Conservation (phyloP, 768 basidiomycete species). For the Ephemerocybe angulata region DNA sequence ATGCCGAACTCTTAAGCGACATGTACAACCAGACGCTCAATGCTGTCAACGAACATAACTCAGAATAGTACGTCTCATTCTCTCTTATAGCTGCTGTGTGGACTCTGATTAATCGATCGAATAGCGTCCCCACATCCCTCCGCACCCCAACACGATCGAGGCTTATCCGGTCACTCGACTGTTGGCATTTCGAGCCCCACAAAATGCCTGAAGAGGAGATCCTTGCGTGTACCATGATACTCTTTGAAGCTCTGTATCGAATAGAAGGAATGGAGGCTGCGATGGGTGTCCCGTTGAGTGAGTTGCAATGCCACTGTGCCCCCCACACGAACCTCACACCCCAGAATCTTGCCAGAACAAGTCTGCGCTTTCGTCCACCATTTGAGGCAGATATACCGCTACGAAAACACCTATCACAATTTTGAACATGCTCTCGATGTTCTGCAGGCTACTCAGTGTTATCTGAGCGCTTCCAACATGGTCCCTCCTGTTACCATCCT, state of each 20-base stretch:
- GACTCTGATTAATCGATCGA: not conserved
- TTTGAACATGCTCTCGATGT: conserved; percentile 97
- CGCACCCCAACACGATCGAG: conserved; percentile 49
- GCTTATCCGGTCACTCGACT: conserved; percentile 65
- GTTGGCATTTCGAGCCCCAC: conserved; percentile 92
- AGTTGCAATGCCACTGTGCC: conserved; percentile 29
- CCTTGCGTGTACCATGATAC: conserved; percentile 71
- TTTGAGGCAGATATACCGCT: conserved; percentile 87
- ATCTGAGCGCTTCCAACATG: conserved; percentile 72
- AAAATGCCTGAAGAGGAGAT: conserved; percentile 79
- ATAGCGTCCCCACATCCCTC: conserved; percentile 46
- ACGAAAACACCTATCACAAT: conserved; percentile 94
- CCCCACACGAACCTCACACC: conserved; percentile 5
- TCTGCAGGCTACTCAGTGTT: conserved; percentile 86
- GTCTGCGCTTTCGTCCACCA: conserved; percentile 79
- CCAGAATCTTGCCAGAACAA: conserved; percentile 46
- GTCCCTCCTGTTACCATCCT: conserved; percentile 77
- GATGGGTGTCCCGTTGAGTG: conserved; percentile 56
- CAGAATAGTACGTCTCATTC: conserved; percentile 27
- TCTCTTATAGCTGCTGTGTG: not conserved
- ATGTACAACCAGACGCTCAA: conserved; percentile 80
- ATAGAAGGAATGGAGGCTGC: conserved; percentile 69
- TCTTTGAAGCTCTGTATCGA: conserved; percentile 83
- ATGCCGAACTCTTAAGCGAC: conserved; percentile 79
- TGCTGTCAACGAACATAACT: conserved; percentile 58